Base-by-base conservation (phyloP, 2,329 filamentous ascomycete genomes). In the Volutella citrinella region DNA sequence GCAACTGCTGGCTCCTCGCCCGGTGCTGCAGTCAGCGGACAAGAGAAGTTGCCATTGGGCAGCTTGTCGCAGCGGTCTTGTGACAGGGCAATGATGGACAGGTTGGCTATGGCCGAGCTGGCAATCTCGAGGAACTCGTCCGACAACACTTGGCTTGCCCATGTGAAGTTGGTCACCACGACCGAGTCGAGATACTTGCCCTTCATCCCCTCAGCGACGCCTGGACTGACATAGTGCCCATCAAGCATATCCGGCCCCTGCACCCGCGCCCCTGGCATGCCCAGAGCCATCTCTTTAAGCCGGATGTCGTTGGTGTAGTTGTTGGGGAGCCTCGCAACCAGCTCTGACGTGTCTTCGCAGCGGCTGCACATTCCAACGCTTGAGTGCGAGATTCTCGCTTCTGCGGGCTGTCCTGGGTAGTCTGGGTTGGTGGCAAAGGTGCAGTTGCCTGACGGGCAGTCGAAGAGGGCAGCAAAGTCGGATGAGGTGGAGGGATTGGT, bases 301-400 rank as follows among this genome's bases (percentile, higher is more conserved):
- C n/a, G n/a, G n/a, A n/a, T n/a, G n/a, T n/a, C n/a, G n/a, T n/a
- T n/a, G n/a, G n/a, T n/a, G n/a, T n/a, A n/a, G n/a, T n/a, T n/a
- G n/a, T n/a, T n/a, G n/a, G n/a, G n/a, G n/a, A n/a, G n/a, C n/a
- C n/a, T n/a, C n/a, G n/a, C n/a, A n/a, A 33, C 31, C 12, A 33
- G 11, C 7, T 33, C 24, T 12, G 13, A 21, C 3, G 21, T 19
- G 12, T 31, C 29, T n/a, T 27, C 31, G 24, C 31, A 33, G 16
- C 24, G 31, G 19, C 31, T 38, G 26, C 31, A 38, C 25, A 38
- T 34, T 14, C 30, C 36, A 10, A 34, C 13, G 10, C 36, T 30
- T 2, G 36, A 26, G 18, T 38, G 19, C 10, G 30, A 38, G 14
- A 34, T 21, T 20, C 31, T 24, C 15, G 30, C 24, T 5, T 32